phyloP scores from a whole-genome alignment of 371 early-diverging fungal species.

The Zopfochytrium polystomum region DNA sequence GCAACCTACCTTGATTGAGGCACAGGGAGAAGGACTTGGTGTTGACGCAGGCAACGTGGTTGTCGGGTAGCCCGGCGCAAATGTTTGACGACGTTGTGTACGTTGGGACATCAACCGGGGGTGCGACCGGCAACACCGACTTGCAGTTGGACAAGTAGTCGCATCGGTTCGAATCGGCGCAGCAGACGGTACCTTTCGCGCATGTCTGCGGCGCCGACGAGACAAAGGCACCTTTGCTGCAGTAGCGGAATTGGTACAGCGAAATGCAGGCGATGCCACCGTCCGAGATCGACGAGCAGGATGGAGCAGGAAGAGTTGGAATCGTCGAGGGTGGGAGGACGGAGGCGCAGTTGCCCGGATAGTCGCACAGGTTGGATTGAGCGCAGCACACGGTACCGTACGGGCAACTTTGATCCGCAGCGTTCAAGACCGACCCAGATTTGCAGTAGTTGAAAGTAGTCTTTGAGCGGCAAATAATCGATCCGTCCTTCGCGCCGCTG shows the following conservation, averaged over 20 bases:
- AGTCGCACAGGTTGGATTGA: slow-evolving; percentile 22
- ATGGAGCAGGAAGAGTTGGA: not conserved
- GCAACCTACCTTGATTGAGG: slow-evolving; percentile 6
- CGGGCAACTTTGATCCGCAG: slow-evolving; percentile 11
- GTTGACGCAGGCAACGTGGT: slow-evolving; percentile 5
- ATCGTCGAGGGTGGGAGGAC: slow-evolving; percentile 1
- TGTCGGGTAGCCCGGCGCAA: slow-evolving; percentile 11
- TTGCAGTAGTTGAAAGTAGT: slow-evolving; percentile 26
- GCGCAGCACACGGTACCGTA: slow-evolving; percentile 29
- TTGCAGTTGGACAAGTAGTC: slow-evolving; percentile 18
- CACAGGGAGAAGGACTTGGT: slow-evolving; percentile 6
- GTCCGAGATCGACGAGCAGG: not conserved
- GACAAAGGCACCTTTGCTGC: not conserved
- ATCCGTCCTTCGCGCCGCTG: slow-evolving; percentile 6
- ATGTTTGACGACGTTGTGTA: not conserved
- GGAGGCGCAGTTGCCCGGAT: slow-evolving; percentile 6
- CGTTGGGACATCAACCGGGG: not conserved
- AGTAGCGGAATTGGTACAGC: not conserved
- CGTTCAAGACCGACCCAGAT: slow-evolving; percentile 4
- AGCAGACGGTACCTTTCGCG: slow-evolving; percentile 25
- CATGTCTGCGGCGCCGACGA: slow-evolving; percentile 7
- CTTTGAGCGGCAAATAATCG: slow-evolving; percentile 19
- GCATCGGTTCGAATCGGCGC: slow-evolving; percentile 25
- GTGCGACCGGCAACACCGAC: not conserved
- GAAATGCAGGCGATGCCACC: not conserved